A percentile compares a stretch with the other conserved stretches of the same genome.
phyloP scores from a whole-genome alignment of 225 moss, liverwort and hornwort genomes.

The Asterella californica region DNA sequence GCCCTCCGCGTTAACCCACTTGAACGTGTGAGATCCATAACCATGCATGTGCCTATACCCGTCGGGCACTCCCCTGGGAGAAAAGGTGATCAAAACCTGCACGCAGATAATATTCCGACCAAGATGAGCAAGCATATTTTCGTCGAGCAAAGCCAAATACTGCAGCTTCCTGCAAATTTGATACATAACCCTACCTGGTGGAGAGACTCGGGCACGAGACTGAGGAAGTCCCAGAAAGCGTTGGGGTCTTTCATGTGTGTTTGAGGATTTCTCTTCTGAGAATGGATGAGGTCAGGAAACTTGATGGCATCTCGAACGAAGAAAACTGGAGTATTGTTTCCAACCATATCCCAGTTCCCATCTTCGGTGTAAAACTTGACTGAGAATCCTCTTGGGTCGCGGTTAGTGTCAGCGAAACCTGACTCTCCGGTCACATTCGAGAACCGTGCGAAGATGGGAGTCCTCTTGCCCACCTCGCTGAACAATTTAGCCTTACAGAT shows the following conservation, averaged over 20 bases:
- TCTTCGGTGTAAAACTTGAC: conserved; percentile 85
- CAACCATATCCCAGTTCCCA: conserved; percentile 93
- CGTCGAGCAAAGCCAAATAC: too few species aligned
- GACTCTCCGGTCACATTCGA: conserved; percentile 73
- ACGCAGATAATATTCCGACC: not conserved
- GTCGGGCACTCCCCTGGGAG: conserved; percentile 66
- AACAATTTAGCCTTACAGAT: conserved; percentile 58
- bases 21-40: conserved; percentile 71
- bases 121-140: too few species aligned
- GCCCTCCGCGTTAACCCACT: conserved; percentile 66
- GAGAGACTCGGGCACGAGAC: conserved; percentile 74
- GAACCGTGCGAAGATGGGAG: conserved; percentile 63
- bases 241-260: conserved; percentile 88
- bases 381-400: conserved; percentile 72
- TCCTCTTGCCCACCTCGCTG: conserved; percentile 72
- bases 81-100: conserved; percentile 73
- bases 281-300: conserved; percentile 88
- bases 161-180: too few species aligned
- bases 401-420: conserved; percentile 62
- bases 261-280: conserved; percentile 82
- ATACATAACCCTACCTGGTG: conserved; percentile 88
- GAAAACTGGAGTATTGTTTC: conserved; percentile 85
- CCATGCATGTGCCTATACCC: conserved; percentile 82
- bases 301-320: conserved; percentile 78
- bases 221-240: conserved; percentile 87